Conservation (phyloP, 305 asterid genomes). For the Fraxinus angustifolia region DNA sequence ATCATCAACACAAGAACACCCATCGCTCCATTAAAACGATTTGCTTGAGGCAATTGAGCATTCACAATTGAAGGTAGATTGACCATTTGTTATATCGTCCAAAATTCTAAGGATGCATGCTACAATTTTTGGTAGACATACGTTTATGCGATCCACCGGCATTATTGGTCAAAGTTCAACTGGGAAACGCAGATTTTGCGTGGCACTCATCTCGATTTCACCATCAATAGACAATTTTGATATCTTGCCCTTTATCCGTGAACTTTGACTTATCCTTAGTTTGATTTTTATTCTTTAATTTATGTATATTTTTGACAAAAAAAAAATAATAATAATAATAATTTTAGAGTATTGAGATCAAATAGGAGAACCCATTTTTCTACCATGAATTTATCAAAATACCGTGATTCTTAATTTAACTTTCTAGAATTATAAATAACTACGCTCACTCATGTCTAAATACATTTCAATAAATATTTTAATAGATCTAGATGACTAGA, state of each 20-base stretch:
- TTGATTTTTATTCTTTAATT: neutral
- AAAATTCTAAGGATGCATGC: neutral
- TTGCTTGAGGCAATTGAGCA: neutral
- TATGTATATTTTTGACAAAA: neutral
- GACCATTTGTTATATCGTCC: neutral
- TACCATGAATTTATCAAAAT: neutral
- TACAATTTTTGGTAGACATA: neutral
- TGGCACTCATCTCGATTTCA: neutral
- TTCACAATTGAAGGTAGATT: neutral
- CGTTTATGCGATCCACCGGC: neutral
- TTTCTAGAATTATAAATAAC: neutral
- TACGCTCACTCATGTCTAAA: neutral
- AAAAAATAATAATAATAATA: no score
- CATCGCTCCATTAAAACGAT: neutral
- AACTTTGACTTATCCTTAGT: conserved; percentile 21
- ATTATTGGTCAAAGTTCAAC: neutral
- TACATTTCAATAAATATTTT: no score
- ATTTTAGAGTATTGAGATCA: neutral
- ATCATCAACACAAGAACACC: neutral
- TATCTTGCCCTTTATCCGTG: neutral
- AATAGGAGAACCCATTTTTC: neutral
- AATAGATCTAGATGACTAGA: neutral
- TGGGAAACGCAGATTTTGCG: neutral
- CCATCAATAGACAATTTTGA: neutral
- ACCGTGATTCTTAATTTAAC: neutral